Evolutionary conservation across 2,329 filamentous ascomycete genomes (phyloP).

Genomic region (Aureobasidium pullulans): DNA sequence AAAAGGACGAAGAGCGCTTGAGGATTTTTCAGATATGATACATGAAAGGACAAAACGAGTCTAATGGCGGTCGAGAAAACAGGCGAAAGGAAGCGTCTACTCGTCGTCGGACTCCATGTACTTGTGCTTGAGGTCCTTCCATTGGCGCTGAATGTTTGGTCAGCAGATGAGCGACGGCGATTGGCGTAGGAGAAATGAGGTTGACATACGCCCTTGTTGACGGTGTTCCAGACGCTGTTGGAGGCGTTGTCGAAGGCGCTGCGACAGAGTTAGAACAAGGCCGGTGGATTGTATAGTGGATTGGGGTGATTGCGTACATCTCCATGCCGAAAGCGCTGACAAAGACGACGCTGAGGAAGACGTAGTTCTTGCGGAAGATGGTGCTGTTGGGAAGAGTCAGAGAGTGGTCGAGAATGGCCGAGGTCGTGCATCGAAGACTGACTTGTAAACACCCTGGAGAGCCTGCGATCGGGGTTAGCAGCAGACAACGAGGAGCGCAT

Average conservation of each 20-base stretch:
- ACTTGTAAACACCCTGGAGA: slow-evolving; percentile 49
- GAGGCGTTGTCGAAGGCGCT: slow-evolving; percentile 78
- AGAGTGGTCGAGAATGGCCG: slow-evolving; percentile 2
- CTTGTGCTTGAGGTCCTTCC: slow-evolving; percentile 95
- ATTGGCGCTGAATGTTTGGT: slow-evolving; percentile 72
- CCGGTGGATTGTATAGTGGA: background rate
- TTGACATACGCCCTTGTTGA: slow-evolving; percentile 81
- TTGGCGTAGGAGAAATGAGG: too few relatives aligned
- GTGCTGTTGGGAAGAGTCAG: slow-evolving; percentile 48
- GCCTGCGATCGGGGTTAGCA: slow-evolving; percentile 17
- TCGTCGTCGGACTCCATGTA: slow-evolving; percentile 60
- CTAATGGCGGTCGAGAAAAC: background rate
- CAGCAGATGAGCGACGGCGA: slow-evolving; percentile 17
- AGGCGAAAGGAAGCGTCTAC: slow-evolving; percentile 3
- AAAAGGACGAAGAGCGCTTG: background rate
- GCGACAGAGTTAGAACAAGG: slow-evolving; percentile 16
- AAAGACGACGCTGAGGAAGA: slow-evolving; percentile 85
- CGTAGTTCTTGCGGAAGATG: slow-evolving; percentile 77
- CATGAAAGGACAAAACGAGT: slow-evolving; percentile 1
- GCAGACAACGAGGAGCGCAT: background rate
- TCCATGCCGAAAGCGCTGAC: slow-evolving; percentile 82
- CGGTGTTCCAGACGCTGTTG: slow-evolving; percentile 80
- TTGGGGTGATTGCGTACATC: slow-evolving; percentile 57
- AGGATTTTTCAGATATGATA: slow-evolving; percentile 14
- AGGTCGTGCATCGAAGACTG: slow-evolving; percentile 23